Percentiles rank a stretch among this genome's conserved stretches.
Evolutionary conservation across 2,329 filamentous ascomycete genomes (phyloP).

Genomic region (Aureobasidium lini): DNA sequence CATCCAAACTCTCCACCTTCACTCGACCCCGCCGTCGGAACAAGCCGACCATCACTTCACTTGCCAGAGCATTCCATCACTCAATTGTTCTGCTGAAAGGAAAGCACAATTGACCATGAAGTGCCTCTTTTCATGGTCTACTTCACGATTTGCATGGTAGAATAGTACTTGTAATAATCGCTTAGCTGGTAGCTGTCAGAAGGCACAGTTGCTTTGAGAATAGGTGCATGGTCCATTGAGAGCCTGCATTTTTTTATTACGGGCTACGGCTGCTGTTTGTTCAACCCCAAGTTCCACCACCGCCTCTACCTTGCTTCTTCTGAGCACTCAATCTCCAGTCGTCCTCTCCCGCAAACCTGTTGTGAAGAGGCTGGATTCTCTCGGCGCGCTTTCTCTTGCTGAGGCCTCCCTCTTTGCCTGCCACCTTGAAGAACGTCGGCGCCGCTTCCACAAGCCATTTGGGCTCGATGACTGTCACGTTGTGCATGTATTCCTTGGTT

Average conservation of each 20-base stretch:
- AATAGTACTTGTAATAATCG: neutral
- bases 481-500: slow-evolving; percentile 97
- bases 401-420: slow-evolving; percentile 67
- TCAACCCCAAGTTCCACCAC: slow-evolving; percentile 88
- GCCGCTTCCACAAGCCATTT: slow-evolving; percentile 91
- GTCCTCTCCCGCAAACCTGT: slow-evolving; percentile 84
- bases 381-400: slow-evolving; percentile 91
- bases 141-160: no score
- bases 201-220: neutral
- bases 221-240: neutral
- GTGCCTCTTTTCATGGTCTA: no score
- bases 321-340: slow-evolving; percentile 93
- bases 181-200: no score
- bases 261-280: no score
- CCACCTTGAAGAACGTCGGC: slow-evolving; percentile 98
- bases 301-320: slow-evolving; percentile 72
- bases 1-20: neutral
- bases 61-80: neutral
- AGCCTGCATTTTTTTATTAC: no score
- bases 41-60: neutral
- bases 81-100: neutral
- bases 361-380: slow-evolving; percentile 90
- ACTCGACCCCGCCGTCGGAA: slow-evolving; percentile 5
- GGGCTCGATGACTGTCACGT: slow-evolving; percentile 85
- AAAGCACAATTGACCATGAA: no score